phyloP scores from a whole-genome alignment of 768 basidiomycete genomes.

The Leccinum rimulosum region DNA sequence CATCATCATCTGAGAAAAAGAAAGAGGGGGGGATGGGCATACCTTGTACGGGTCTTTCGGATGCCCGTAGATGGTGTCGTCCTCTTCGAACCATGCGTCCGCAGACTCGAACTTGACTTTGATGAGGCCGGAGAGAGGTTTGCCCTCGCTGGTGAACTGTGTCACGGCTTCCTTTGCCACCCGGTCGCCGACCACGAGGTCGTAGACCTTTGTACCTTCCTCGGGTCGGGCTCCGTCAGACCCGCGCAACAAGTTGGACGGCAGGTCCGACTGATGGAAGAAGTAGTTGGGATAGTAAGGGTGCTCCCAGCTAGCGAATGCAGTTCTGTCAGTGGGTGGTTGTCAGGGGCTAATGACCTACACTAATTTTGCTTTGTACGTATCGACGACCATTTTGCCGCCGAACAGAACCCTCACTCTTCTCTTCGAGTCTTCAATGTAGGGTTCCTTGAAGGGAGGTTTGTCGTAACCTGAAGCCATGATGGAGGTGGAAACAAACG shows the following conservation, averaged over 20 bases:
- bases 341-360: constrained; percentile 23
- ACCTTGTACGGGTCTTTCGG: constrained; percentile 74
- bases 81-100: constrained; percentile 71
- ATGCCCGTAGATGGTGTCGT: constrained; percentile 58
- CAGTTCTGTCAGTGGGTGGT: background rate
- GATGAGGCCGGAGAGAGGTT: constrained; percentile 44
- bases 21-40: background rate
- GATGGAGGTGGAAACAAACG: background rate
- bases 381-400: constrained; percentile 54
- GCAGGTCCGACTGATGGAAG: constrained; percentile 47
- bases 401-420: constrained; percentile 54
- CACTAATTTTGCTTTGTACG: constrained; percentile 57
- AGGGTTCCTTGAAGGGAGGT: constrained; percentile 40
- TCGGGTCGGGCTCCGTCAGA: constrained; percentile 29
- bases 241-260: constrained; percentile 39
- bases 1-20: background rate
- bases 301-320: constrained; percentile 51
- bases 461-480: constrained; percentile 20
- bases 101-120: constrained; percentile 48
- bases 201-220: constrained; percentile 38
- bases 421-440: constrained; percentile 47
- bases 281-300: constrained; percentile 54
- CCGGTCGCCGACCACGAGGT: constrained; percentile 43
- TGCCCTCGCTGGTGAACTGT: constrained; percentile 26
- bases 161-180: constrained; percentile 41